Evolutionary conservation across 1,284 basidiomycete species (phyloP).

Genomic region (Ustilago trichophora): DNA sequence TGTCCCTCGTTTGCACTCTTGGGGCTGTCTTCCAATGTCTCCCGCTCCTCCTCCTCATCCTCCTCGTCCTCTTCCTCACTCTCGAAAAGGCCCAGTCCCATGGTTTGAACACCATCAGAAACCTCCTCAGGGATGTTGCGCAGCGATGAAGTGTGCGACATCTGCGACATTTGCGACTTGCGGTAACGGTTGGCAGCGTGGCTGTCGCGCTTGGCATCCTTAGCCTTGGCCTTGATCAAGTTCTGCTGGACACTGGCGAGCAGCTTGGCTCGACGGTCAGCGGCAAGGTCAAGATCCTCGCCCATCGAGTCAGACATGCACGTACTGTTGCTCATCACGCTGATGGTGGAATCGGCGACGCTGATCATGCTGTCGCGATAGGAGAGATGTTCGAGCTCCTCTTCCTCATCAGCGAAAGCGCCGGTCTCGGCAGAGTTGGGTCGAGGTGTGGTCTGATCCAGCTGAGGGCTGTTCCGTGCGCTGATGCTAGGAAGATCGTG

Average conservation of each 20-base stretch:
- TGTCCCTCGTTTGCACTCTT: not conserved
- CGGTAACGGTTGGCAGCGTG: constrained; percentile 26
- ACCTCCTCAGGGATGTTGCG: constrained; percentile 41
- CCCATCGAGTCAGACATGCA: constrained; percentile 44
- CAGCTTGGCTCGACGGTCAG: constrained; percentile 39
- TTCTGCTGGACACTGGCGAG: constrained; percentile 48
- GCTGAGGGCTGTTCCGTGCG: constrained; percentile 6
- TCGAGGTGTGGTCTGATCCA: constrained; percentile 23
- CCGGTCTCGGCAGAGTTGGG: constrained; percentile 10
- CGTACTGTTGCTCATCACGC: constrained; percentile 49
- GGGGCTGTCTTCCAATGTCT: constrained; percentile 26
- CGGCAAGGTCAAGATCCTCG: constrained; percentile 38
- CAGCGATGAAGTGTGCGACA: constrained; percentile 37
- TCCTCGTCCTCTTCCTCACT: no score
- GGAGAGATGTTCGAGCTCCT: constrained; percentile 19
- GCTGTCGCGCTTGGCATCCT: constrained; percentile 40
- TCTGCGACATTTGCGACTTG: constrained; percentile 28
- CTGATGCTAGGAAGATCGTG: constrained; percentile 1
- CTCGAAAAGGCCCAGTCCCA: constrained; percentile 42
- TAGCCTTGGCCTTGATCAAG: constrained; percentile 27
- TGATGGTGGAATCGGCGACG: constrained; percentile 47
- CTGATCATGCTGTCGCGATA: constrained; percentile 45
- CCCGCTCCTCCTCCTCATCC: constrained; percentile 24
- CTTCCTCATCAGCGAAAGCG: constrained; percentile 14
- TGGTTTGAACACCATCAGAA: constrained; percentile 25